phyloP scores from a whole-genome alignment of 176 grass and related monocot genomes.

The Thalia dealbata region DNA sequence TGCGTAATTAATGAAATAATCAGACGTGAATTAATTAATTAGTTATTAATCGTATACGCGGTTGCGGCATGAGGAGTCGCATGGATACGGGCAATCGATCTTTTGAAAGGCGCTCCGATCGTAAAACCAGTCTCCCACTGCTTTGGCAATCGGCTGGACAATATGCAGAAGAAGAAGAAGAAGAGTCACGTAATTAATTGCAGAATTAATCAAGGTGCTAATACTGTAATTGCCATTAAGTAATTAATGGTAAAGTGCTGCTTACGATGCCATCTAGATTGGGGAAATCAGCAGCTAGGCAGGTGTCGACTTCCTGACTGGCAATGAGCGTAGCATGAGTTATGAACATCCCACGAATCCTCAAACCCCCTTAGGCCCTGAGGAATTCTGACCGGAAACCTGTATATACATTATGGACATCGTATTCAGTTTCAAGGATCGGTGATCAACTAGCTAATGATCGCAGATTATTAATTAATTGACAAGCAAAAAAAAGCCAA shows the following conservation, averaged over 20 bases:
- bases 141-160: constrained; percentile 36
- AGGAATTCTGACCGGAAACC: constrained; percentile 59
- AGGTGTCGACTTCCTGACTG: constrained; percentile 44
- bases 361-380: constrained; percentile 21
- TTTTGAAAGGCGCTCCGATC: constrained; percentile 29
- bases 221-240: too few relatives aligned
- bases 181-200: too few relatives aligned
- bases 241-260: too few relatives aligned
- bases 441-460: too few relatives aligned
- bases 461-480: too few relatives aligned
- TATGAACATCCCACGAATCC: constrained; percentile 54
- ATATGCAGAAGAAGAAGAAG: not conserved
- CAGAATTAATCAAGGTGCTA: not conserved
- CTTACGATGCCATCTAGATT: constrained; percentile 46
- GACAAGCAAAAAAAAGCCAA: too few relatives aligned
- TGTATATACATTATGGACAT: constrained; percentile 6
- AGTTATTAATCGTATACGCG: constrained; percentile 29
- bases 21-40: too few relatives aligned
- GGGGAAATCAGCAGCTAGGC: constrained; percentile 40
- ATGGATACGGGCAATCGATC: constrained; percentile 63
- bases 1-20: too few relatives aligned
- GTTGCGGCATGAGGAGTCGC: constrained; percentile 51
- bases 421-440: too few relatives aligned
- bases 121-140: constrained; percentile 61
- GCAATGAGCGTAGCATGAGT: constrained; percentile 68